Base-by-base conservation (phyloP, 23 red algal genomes). In the Gracilariopsis chorda region DNA sequence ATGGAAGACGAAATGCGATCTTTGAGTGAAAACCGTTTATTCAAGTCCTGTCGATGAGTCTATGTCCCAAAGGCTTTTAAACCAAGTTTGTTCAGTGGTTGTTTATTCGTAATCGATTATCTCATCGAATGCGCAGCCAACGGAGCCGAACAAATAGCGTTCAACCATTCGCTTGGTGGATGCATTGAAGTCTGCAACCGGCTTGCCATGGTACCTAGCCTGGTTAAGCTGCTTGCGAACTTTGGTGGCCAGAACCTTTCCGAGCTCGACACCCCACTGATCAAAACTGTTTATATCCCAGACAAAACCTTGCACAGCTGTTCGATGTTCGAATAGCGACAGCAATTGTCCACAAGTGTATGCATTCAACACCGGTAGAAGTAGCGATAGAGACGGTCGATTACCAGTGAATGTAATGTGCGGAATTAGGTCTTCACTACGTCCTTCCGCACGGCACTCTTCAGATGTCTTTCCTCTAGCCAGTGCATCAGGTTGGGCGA, bases 251-350 rank as follows among this genome's bases (percentile, higher is more conserved):
- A 98, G 91, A n/a, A 85, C 77, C 74, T 98, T 98, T 14, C 96
- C 96, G 39, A 98, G 69, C 71, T 98, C 96, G 14, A 98, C 96
- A 35, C 96, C 96, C 88, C 88, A 98, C 84, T 98, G 96, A 61
- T 98, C 96, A 74, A 98, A 98, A 21, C 93, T 95, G 82, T 98
- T 95, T 23, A 98, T 95, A 49, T 93, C 96, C 96, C 96, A 98
- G 19, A 98, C 77, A 69, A 98, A 98, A 43, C 96, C 96, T 55
- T 98, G 86, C 43, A 98, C 96, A 4, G 91, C 96, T 32, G 93
- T 95, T 33, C 96, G 96, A 51, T 98, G 96, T 91, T 98, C 96
- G 63, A 90, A 98, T 48, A 98, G 63, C 7, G 93, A 87, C n/a
- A 98, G 63, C 49, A 98, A 52, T 87, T 98, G 96, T 21, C 96